Conservation (phyloP, 2,329 filamentous ascomycete genomes). For the Sclerotinia subarctica region DNA sequence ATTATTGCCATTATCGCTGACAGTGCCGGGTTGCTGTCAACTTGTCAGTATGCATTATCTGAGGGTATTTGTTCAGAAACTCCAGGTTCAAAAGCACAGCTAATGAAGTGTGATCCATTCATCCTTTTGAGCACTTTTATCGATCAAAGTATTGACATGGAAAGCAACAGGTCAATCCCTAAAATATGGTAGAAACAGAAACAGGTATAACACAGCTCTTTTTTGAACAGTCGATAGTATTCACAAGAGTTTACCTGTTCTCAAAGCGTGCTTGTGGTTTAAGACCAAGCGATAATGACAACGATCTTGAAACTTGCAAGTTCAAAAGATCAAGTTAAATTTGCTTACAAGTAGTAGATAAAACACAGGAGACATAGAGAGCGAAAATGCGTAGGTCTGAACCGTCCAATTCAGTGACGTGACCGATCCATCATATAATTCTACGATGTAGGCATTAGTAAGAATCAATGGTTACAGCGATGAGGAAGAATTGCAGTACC, state of each 20-base stretch:
- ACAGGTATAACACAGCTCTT: neutral
- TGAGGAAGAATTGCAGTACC: conserved; percentile 1
- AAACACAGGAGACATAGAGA: conserved; percentile 10
- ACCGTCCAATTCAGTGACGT: conserved; percentile 19
- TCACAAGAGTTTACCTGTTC: neutral
- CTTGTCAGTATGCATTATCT: neutral
- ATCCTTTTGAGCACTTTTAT: neutral
- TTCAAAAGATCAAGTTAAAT: neutral
- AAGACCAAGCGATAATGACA: neutral
- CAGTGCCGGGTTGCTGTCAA: conserved; percentile 1
- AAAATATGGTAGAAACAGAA: neutral
- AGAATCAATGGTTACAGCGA: neutral
- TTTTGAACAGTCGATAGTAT: neutral
- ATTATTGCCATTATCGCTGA: conserved; percentile 8
- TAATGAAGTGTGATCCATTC: neutral
- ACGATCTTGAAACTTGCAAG: neutral
- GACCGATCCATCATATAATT: conserved; percentile 12
- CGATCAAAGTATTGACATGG: neutral
- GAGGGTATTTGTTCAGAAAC: neutral
- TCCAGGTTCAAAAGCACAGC: neutral
- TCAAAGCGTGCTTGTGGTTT: neutral
- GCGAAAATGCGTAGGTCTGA: conserved; percentile 15
- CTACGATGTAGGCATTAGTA: conserved; percentile 1
- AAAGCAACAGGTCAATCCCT: neutral
- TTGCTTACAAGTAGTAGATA: conserved; percentile 20